Evolutionary conservation across 164 flowering plant genomes (phyloP), one percentile per base, ranked within the genome.

Genomic region (Vitis riparia): DNA sequence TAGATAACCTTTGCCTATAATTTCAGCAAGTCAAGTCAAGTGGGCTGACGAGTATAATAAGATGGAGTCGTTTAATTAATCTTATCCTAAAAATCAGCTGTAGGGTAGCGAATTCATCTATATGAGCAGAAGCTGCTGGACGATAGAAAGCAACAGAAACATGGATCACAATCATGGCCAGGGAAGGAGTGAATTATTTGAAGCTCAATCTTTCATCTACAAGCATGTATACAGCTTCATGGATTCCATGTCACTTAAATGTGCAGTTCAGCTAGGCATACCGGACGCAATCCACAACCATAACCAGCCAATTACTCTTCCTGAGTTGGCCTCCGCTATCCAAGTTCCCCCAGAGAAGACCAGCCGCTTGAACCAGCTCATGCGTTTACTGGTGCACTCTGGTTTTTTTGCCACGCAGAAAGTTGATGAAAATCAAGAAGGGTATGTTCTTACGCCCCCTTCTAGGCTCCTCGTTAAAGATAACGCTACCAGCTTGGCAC

Each of bases 221-320:
- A 74, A 69, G 1, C 62, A 58, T 16, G 59, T 57, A 5, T 57
- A 11, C 37, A 71, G 60, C 11, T 75, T 19, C 47, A 50, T 71
- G 19, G 62, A 58, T n/a, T 67, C 75, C 55, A 66, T 67, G 71
- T 67, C 68, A 1, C 52, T 75, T 0, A 75, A 75, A 55, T 75
- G 74, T 62, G 78, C 67, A n/a, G 60, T 70, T 17, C 37, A 75
- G 29, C 56, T 70, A 9, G 82, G 80, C 32, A 78, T 83, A 1
- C 83, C 87, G 8, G 85, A 87, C 55, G 75, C 77, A 59, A 80
- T 87, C 65, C 83, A 80, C 63, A 67, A 63, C 44, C 82, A 78
- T 63, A 87, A 82, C 47, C 44, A 62, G 16, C 82, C 84, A 58
- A 81, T 81, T 55, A 66, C 77, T 2, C 78, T 82, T 11, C 37